These are phyloP conservation scores for Fraxinus paxiana DNA, from an alignment of 305 asterid genomes.

Conservation along the genomic window DNA sequence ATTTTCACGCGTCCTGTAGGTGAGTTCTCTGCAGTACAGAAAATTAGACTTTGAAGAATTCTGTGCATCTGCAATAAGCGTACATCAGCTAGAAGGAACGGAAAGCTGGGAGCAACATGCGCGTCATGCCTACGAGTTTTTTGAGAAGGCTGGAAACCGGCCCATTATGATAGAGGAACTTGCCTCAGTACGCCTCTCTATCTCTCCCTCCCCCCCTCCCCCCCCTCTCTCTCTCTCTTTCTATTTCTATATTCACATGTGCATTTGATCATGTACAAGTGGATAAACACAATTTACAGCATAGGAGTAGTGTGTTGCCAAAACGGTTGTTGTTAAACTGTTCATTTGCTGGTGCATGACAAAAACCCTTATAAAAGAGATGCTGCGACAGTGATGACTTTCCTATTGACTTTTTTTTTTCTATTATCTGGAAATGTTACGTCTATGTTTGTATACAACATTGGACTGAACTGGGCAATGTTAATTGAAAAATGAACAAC, in stretches of 20 bases:
- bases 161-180: conserved; percentile 97
- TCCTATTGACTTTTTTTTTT: neutral
- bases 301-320: neutral
- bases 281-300: neutral
- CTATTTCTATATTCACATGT: neutral
- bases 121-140: conserved; percentile 78
- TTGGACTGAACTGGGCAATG: neutral
- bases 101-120: conserved; percentile 94
- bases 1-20: conserved; percentile 34
- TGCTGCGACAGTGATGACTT: neutral
- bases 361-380: neutral
- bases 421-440: neutral
- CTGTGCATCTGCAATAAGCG: conserved; percentile 78
- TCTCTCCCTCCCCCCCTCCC: conserved; percentile 17
- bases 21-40: conserved; percentile 71
- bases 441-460: neutral
- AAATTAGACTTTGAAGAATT: conserved; percentile 87
- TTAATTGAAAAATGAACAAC: too few relatives aligned
- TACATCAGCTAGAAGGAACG: conserved; percentile 89
- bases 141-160: conserved; percentile 88
- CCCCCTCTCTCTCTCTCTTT: neutral
- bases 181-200: conserved; percentile 56
- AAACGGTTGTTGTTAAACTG: neutral
- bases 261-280: neutral
- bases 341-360: neutral